phyloP scores from a whole-genome alignment of 345 rosid species.

The Melaleuca alternifolia region DNA sequence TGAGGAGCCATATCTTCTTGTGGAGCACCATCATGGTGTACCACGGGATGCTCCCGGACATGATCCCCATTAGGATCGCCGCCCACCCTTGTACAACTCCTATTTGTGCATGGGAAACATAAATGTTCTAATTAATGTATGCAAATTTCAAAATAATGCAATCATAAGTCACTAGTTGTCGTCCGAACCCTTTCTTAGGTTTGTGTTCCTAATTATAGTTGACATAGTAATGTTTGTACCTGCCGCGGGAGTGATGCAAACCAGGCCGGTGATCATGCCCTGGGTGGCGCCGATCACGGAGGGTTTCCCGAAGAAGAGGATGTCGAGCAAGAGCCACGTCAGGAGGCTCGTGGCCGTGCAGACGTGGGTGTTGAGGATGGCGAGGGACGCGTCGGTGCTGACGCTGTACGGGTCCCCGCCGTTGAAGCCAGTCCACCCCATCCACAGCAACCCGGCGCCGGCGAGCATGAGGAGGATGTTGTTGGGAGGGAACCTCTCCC shows the following conservation, averaged over 20 bases:
- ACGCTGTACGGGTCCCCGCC: slow-evolving; percentile 54
- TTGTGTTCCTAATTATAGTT: not conserved
- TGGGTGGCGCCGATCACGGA: slow-evolving; percentile 57
- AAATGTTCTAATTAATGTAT: not conserved
- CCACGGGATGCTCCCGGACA: slow-evolving; percentile 72
- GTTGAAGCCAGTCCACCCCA: slow-evolving; percentile 73
- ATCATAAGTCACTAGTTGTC: not conserved
- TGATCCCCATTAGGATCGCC: slow-evolving; percentile 47
- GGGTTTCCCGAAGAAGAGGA: slow-evolving; percentile 55
- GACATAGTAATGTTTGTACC: slow-evolving; percentile 4
- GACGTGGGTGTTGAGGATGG: slow-evolving; percentile 62
- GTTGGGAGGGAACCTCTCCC: slow-evolving; percentile 61
- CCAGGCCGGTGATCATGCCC: slow-evolving; percentile 60
- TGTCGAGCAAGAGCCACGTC: slow-evolving; percentile 60
- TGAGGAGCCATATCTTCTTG: slow-evolving; percentile 46
- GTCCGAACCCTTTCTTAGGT: no score
- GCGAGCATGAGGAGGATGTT: slow-evolving; percentile 58
- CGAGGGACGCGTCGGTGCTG: slow-evolving; percentile 46
- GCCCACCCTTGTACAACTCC: slow-evolving; percentile 80
- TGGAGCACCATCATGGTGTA: slow-evolving; percentile 70
- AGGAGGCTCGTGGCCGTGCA: slow-evolving; percentile 68
- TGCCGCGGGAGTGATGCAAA: slow-evolving; percentile 55
- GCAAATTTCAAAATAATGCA: not conserved
- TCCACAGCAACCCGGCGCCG: slow-evolving; percentile 63
- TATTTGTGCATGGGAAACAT: not conserved